These are phyloP conservation scores for Saturnispora bothae DNA, from an alignment of 805 yeast genomes.

Conservation along the genomic window DNA sequence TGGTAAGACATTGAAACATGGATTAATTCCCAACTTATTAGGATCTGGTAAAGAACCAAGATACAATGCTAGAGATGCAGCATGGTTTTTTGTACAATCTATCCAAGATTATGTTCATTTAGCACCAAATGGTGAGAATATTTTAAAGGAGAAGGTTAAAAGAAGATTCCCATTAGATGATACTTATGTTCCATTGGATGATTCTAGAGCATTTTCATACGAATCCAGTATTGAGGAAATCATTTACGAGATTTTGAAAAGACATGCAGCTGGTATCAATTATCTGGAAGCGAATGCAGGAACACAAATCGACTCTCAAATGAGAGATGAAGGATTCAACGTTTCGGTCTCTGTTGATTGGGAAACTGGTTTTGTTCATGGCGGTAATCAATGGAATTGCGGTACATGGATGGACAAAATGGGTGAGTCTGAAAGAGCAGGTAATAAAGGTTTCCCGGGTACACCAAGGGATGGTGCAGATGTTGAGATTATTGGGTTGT, in stretches of 20 bases:
- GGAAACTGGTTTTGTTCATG: constrained; percentile 78
- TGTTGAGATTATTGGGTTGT: constrained; percentile 77
- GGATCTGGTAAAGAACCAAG: constrained; percentile 93
- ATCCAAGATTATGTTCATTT: constrained; percentile 66
- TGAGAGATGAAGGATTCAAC: constrained; percentile 88
- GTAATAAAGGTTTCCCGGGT: constrained; percentile 87
- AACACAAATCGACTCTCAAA: constrained; percentile 73
- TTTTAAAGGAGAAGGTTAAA: constrained; percentile 60
- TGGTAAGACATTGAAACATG: constrained; percentile 89
- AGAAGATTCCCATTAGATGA: constrained; percentile 83
- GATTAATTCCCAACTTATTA: constrained; percentile 82
- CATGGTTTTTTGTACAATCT: constrained; percentile 87
- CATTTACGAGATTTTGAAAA: constrained; percentile 67
- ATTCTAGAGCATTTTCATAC: constrained; percentile 65
- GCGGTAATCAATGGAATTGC: constrained; percentile 88
- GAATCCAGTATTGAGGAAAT: constrained; percentile 64
- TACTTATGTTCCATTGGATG: constrained; percentile 56
- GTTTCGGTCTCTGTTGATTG: constrained; percentile 76
- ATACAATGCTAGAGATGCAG: constrained; percentile 94
- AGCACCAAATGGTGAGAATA: constrained; percentile 59
- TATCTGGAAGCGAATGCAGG: constrained; percentile 97
- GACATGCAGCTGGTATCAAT: constrained; percentile 83
- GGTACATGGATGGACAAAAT: constrained; percentile 99
- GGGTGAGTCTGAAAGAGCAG: constrained; percentile 88
- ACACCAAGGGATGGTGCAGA: constrained; percentile 98